Base-by-base conservation (phyloP, 164 flowering plant species). In the Dillenia suffruticosa region DNA sequence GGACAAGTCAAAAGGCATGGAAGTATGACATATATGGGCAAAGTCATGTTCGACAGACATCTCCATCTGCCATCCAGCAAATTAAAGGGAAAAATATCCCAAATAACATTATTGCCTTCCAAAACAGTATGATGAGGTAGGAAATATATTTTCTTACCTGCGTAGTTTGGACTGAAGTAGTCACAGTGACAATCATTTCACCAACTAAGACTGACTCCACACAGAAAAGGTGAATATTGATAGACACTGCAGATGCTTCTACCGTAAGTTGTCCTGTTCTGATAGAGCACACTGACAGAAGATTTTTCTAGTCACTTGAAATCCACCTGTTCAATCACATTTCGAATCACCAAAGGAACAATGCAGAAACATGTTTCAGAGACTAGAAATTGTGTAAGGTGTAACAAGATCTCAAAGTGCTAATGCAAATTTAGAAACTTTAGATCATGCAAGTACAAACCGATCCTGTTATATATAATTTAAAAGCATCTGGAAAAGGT, bases 1-100 rank as follows among this genome's bases (percentile, higher is more conserved):
- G 96, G 96, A 76, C 96, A 85, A 61, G 92, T 87, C 78, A 88
- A 77, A 63, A 92, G 98, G n/a, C 96, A 96, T 5, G 98, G 98
- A 65, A 88, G 82, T 65, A 90, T 76, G 56, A 90, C 85, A 72
- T 90, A 82, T 59, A 92, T 88, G 52, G 98, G 96, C 54, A 92
- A 56, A 63, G 81, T 77, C 87, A 85, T 56, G 61, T 71, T 68
- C 74, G 85, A 61, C 85, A 85, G 47, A 92, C 77, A 80, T 92
- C 96, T 71, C 98, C 98, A 84, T 90, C 98, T 63, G 88, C 96
- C 65, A 92, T 84, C 98, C 90, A 69, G 47, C 43, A 66, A 66
- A 69, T 10, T 17, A 49, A 32, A 58, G 48, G 46, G 22, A 59
- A 15, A 40, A 10, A 11, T 54, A 51, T 64, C 55, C 59, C 9